phyloP scores from a whole-genome alignment of 2,329 filamentous ascomycete genomes.

The Stachybotrys echinatus region DNA sequence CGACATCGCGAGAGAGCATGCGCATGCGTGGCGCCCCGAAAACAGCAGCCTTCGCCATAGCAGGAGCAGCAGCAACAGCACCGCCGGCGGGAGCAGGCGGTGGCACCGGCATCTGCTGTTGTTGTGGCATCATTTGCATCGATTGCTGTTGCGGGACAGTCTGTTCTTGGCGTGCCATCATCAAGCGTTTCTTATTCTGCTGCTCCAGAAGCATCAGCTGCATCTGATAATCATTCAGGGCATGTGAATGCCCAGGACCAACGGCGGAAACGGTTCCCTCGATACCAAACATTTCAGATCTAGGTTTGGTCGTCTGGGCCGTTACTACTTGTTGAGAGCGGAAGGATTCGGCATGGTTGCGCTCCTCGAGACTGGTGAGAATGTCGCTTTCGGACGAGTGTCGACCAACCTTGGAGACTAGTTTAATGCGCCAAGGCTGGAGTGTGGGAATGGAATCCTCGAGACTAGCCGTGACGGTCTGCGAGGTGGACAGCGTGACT shows the following conservation, averaged over 20 bases:
- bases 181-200: slow-evolving; percentile 74
- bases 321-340: slow-evolving; percentile 14
- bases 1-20: too few species aligned
- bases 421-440: slow-evolving; percentile 50
- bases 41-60: too few species aligned
- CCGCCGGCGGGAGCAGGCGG: slow-evolving; percentile 4
- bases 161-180: background rate
- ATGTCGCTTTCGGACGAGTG: slow-evolving; percentile 19
- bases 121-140: background rate
- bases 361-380: slow-evolving; percentile 33
- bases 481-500: slow-evolving; percentile 57
- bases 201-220: slow-evolving; percentile 82
- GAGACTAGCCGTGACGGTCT: slow-evolving; percentile 51
- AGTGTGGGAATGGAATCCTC: slow-evolving; percentile 51
- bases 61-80: too few species aligned
- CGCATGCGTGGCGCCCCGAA: background rate
- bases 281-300: slow-evolving; percentile 7
- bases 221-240: slow-evolving; percentile 84
- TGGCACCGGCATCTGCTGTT: background rate
- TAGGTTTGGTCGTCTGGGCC: background rate
- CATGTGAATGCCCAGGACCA: slow-evolving; percentile 51
- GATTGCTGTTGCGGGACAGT: background rate
- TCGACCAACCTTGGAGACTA: slow-evolving; percentile 25
- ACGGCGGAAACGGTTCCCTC: background rate
- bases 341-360: slow-evolving; percentile 22